phyloP scores from a whole-genome alignment of 2,329 filamentous ascomycete species.

The Exophiala spinifera region DNA sequence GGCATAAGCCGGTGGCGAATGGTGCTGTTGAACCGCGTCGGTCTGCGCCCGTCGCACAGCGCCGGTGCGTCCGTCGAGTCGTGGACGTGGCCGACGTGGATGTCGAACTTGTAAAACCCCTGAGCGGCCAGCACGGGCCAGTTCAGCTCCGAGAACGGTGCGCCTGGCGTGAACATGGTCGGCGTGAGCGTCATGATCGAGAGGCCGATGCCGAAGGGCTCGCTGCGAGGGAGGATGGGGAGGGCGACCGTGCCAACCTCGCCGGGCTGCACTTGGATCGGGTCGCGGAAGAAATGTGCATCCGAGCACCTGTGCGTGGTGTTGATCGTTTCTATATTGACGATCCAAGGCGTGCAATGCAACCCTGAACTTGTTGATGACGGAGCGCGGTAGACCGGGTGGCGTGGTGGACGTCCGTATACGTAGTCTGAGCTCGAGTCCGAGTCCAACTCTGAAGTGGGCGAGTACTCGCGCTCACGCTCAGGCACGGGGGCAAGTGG shows the following conservation, averaged over 20 bases:
- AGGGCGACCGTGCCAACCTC: conserved; percentile 13
- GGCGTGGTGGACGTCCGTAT: too few species aligned
- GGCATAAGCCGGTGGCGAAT: conserved; percentile 10
- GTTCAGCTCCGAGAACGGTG: conserved; percentile 10
- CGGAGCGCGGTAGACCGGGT: too few species aligned
- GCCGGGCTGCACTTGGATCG: neutral
- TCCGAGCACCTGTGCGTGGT: conserved; percentile 12
- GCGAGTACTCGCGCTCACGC: too few species aligned
- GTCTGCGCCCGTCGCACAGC: neutral
- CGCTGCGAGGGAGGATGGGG: conserved; percentile 10
- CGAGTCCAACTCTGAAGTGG: too few species aligned
- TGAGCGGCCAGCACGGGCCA: conserved; percentile 14
- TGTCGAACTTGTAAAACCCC: conserved; percentile 8
- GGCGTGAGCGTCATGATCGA: conserved; percentile 20
- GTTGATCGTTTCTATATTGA: conserved; percentile 1
- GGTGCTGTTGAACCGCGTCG: neutral
- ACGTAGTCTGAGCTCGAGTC: too few species aligned
- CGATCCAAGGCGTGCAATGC: conserved; percentile 14
- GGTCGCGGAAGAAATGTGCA: conserved; percentile 5
- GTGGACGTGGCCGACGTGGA: conserved; percentile 12
- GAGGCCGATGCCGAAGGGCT: conserved; percentile 4
- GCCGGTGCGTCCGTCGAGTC: conserved; percentile 1
- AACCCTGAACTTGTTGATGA: too few species aligned
- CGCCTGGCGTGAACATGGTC: conserved; percentile 5
- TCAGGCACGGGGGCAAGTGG: too few species aligned